Conservation (phyloP, 1,284 basidiomycete genomes). For the Pulveroboletus sp. region DNA sequence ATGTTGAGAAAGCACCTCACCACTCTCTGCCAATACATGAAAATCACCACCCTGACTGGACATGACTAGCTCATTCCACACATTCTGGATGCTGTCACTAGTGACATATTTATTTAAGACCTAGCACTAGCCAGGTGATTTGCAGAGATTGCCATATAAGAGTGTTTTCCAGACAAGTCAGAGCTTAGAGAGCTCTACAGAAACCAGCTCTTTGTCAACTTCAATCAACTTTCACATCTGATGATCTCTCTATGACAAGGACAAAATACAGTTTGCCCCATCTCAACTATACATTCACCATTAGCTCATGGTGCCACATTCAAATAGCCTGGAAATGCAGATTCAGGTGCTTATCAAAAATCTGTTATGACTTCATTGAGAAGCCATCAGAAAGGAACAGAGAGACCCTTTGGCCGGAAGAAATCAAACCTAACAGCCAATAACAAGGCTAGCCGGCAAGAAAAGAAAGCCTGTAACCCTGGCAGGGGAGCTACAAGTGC, state of each 20-base stretch:
- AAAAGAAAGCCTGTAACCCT: too few species aligned
- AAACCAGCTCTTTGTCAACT: not conserved
- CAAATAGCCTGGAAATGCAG: slow-evolving; percentile 24
- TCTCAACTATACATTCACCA: not conserved
- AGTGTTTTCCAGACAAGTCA: not conserved
- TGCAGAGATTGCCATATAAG: slow-evolving; percentile 19
- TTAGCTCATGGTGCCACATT: slow-evolving; percentile 27
- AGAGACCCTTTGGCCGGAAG: too few species aligned
- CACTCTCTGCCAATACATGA: slow-evolving; percentile 27
- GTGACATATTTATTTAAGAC: slow-evolving; percentile 29
- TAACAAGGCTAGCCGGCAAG: too few species aligned
- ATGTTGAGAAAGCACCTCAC: slow-evolving; percentile 16
- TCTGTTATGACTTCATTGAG: too few species aligned
- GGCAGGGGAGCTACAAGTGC: too few species aligned
- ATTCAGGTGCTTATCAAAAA: not conserved
- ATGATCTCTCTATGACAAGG: slow-evolving; percentile 11
- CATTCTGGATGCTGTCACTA: slow-evolving; percentile 18
- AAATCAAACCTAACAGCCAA: too few species aligned
- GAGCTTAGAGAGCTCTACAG: slow-evolving; percentile 11
- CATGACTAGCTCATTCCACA: slow-evolving; percentile 32
- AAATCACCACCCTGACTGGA: slow-evolving; percentile 16
- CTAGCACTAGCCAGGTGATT: slow-evolving; percentile 25
- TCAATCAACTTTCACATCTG: slow-evolving; percentile 15
- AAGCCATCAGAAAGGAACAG: too few species aligned
- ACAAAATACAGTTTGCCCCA: not conserved